phyloP scores from a whole-genome alignment of 2,329 filamentous ascomycete genomes.

The Aspergillus melleus region DNA sequence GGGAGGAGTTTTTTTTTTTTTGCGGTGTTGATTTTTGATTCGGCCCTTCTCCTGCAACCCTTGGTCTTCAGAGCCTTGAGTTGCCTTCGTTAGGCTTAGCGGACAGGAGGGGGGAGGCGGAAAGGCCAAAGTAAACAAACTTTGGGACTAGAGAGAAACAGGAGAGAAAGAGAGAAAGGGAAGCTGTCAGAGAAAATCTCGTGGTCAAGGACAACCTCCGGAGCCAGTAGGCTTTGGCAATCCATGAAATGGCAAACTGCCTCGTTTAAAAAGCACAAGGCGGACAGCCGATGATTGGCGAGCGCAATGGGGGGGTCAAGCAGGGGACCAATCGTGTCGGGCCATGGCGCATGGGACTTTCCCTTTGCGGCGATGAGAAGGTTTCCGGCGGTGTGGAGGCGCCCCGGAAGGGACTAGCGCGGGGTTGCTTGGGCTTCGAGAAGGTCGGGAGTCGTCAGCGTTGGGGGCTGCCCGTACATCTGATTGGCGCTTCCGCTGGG shows the following conservation, averaged over 20 bases:
- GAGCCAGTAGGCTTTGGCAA: too few species aligned
- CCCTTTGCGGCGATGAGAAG: constrained; percentile 8
- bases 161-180: too few species aligned
- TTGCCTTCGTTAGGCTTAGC: background rate
- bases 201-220: too few species aligned
- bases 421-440: constrained; percentile 18
- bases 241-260: background rate
- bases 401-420: constrained; percentile 10
- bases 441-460: constrained; percentile 25
- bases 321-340: constrained; percentile 9
- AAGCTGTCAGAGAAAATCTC: too few species aligned
- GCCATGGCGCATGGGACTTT: constrained; percentile 5
- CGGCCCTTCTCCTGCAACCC: background rate
- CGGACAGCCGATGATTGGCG: background rate
- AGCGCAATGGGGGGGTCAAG: background rate
- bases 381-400: constrained; percentile 3
- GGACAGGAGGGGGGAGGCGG: background rate
- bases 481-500: background rate
- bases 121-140: background rate
- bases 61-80: background rate
- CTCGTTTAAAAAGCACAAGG: background rate
- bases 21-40: background rate
- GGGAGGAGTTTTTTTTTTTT: constrained; percentile 4
- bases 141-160: too few species aligned
- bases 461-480: constrained; percentile 1